Base-by-base conservation (phyloP, 1,284 basidiomycete genomes). In the Coniophora puteana region DNA sequence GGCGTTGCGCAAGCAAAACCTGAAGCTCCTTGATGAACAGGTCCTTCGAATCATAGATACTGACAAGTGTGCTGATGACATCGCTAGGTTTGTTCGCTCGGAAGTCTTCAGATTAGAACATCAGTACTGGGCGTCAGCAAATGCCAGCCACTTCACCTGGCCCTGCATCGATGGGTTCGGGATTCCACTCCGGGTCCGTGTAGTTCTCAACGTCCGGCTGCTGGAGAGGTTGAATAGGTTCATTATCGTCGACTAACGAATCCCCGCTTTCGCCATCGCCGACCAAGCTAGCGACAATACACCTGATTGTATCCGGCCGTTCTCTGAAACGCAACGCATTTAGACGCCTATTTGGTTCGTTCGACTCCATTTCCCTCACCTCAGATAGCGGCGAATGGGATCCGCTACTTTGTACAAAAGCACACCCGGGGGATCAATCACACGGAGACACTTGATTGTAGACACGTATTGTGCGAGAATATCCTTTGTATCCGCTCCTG, bases 21-120 rank as follows among this genome's bases (percentile, higher is more conserved):
- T 97, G 94, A 23, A 97, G 69, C 61, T 96, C 93, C 57, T 92
- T 93, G 53, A 97, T 80, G 53, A 97, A 96, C 8, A 94, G 76
- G 51, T 95, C 93, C 53, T 91, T 88, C 2, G 92, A 93, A 55
- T 95, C 91, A 55, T 95, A 97, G 50, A 97, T 97, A 58, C 89
- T 93, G 49, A 97, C 91, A 1, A 97, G 80, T 1, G 93, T 94
- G 57, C 89, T 93, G 53, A 97, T 85, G 46, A 96, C 81, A 58
- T 97, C 93, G 50, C 86, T 87, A 0, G 87, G 81, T 57, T 88
- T 92, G 56, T 86, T 91, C 0, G 87, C 80, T 23, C 91, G 76
- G 66, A 94, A 96, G 50, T 93, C 93, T 93, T 54, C 17, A 29
- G 22, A 8, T 30, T 23, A 17, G 11, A 17, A 4, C 4, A 29